Conservation (phyloP, 768 basidiomycete genomes). For the Neoboletus subvelutipes region DNA sequence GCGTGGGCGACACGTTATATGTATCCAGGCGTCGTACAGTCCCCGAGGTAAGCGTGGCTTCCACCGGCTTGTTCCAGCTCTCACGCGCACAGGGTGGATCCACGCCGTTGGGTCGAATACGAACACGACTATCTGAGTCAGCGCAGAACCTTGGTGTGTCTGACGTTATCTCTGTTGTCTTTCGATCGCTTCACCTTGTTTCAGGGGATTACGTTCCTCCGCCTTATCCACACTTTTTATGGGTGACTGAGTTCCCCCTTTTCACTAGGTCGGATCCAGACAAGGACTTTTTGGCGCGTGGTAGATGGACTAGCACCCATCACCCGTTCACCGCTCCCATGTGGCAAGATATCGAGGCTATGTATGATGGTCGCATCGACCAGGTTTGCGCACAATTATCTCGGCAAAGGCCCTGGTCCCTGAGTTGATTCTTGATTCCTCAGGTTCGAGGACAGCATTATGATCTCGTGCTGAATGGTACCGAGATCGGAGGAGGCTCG, state of each 20-base stretch:
- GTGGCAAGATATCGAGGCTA: constrained; percentile 78
- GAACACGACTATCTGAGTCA: constrained; percentile 63
- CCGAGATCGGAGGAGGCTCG: constrained; percentile 92
- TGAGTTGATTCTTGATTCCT: constrained; percentile 4
- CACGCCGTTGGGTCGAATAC: constrained; percentile 72
- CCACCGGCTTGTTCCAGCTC: constrained; percentile 8
- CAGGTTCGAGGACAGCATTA: constrained; percentile 95
- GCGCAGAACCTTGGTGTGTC: constrained; percentile 62
- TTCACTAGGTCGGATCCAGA: constrained; percentile 86
- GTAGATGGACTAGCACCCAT: constrained; percentile 90
- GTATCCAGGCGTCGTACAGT: constrained; percentile 49
- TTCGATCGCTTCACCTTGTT: constrained; percentile 13
- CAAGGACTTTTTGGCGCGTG: constrained; percentile 81
- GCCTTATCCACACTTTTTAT: constrained; percentile 75
- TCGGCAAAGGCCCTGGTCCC: background rate
- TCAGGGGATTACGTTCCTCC: constrained; percentile 59
- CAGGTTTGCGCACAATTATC: constrained; percentile 38
- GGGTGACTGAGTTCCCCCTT: constrained; percentile 95
- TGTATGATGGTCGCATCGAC: constrained; percentile 70
- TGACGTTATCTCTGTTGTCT: constrained; percentile 9
- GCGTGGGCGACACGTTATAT: constrained; percentile 57
- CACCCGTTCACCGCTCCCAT: constrained; percentile 98
- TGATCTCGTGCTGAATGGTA: constrained; percentile 91
- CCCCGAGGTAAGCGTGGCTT: constrained; percentile 47
- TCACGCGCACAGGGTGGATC: constrained; percentile 70